Evolutionary conservation across 2,329 filamentous ascomycete species (phyloP), one percentile per base, ranked within the genome.

Genomic region (Immersiporthe knoxdaviesiana): DNA sequence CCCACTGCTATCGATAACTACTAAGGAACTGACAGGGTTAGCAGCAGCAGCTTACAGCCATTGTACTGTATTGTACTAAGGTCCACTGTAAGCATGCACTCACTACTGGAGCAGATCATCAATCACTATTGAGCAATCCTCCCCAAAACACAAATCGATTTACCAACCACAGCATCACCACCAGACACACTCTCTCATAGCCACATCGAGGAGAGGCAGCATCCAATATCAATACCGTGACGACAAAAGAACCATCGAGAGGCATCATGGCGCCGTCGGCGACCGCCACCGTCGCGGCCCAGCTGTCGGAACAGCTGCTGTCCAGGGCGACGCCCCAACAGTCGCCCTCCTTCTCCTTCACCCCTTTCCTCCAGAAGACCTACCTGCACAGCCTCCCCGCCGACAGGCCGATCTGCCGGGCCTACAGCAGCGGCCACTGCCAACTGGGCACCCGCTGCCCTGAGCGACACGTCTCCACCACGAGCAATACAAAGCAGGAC

Each of bases 351-450:
- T 97, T 97, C 84, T 88, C 88, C 79, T 97, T 97, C 85, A 90
- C 89, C 41, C 91, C 93, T 61, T 97, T 97, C 82, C 88, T 97
- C 50, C 91, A 91, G 73, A 84, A 89, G 71, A 94, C 92, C 73
- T 94, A 96, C 80, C 90, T 93, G 72, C 94, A 97, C 81, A 92
- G 92, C 72, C 90, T 97, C 65, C 88, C 92, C 30, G 87, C 91
- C 50, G 89, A 92, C 78, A 88, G 92, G 0, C 93, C 94, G 58
- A 84, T 92, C 77, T 98, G 96, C 84, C 93, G 92, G 77, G 90
- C 94, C 70, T 97, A 93, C 82, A 86, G 92, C 71, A 88, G 93
- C 71, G 94, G 93, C 56, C 91, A 94, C 81, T 98, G 96, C 77
- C 93, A 94, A 0, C 87, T 94, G 72, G 95, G 94, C 52, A 89